Evolutionary conservation across 768 basidiomycete genomes (phyloP).

Genomic region (Coprinopsis sp.): DNA sequence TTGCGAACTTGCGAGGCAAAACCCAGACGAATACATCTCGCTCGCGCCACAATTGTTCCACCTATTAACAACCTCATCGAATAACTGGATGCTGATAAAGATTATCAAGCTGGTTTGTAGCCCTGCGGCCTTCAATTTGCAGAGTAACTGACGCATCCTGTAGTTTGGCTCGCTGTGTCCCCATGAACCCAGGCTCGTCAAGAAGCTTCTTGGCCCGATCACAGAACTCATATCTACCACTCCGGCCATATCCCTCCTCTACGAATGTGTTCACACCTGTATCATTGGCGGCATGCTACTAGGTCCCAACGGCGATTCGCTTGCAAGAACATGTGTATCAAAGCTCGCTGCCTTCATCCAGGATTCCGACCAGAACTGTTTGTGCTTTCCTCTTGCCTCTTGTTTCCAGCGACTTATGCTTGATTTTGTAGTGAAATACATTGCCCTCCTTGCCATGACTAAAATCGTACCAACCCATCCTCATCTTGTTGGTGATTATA

Average conservation of each 20-base stretch:
- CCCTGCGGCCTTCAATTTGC: background rate
- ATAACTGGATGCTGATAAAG: conserved; percentile 99
- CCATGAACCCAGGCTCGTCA: conserved; percentile 87
- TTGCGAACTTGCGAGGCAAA: conserved; percentile 82
- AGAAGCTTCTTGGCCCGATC: conserved; percentile 90
- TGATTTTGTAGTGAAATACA: conserved; percentile 72
- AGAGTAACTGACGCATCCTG: conserved; percentile 6
- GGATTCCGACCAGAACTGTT: conserved; percentile 94
- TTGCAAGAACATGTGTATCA: conserved; percentile 86
- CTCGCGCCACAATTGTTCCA: conserved; percentile 93
- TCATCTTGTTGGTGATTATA: conserved; percentile 84
- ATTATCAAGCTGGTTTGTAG: conserved; percentile 87
- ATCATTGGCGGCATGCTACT: conserved; percentile 96
- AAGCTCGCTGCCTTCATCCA: conserved; percentile 90
- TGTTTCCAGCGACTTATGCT: too few species aligned
- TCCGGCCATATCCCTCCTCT: conserved; percentile 89
- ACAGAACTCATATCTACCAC: conserved; percentile 95
- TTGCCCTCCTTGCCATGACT: conserved; percentile 89
- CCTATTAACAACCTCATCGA: conserved; percentile 86
- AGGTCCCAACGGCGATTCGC: conserved; percentile 64
- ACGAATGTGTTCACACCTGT: conserved; percentile 97
- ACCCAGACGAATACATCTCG: conserved; percentile 75
- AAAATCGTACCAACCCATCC: conserved; percentile 94
- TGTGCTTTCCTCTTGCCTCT: conserved; percentile 26
- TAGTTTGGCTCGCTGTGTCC: conserved; percentile 94